phyloP scores from a whole-genome alignment of 805 yeast species.

The Sugiyamaella lignohabitans region DNA sequence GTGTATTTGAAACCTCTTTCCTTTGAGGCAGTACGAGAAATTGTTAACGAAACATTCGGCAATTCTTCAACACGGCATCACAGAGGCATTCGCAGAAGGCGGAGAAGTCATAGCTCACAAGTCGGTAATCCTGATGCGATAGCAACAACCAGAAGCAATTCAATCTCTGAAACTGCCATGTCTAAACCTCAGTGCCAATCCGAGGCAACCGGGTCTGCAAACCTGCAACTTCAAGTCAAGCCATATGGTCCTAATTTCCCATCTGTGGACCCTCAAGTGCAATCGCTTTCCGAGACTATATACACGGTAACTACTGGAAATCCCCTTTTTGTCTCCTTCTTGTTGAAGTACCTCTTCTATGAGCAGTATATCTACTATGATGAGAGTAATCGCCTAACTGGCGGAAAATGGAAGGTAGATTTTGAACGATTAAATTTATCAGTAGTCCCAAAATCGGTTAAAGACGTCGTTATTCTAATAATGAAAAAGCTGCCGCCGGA shows the following conservation, averaged over 20 bases:
- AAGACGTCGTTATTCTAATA: slow-evolving; percentile 19
- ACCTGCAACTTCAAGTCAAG: too few relatives aligned
- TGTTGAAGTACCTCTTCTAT: slow-evolving; percentile 18
- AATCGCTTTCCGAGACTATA: slow-evolving; percentile 20
- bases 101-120: slow-evolving; percentile 5
- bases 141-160: neutral
- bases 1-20: slow-evolving; percentile 17
- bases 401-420: slow-evolving; percentile 22
- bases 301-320: slow-evolving; percentile 24
- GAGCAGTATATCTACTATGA: slow-evolving; percentile 17
- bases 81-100: neutral
- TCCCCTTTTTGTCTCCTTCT: slow-evolving; percentile 16
- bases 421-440: slow-evolving; percentile 13
- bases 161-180: neutral
- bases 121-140: neutral
- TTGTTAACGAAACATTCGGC: slow-evolving; percentile 20
- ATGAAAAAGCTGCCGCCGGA: slow-evolving; percentile 21
- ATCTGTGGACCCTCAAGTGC: slow-evolving; percentile 13
- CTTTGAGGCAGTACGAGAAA: slow-evolving; percentile 18
- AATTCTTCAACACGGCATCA: slow-evolving; percentile 1
- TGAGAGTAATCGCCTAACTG: slow-evolving; percentile 10
- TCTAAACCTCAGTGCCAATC: too few relatives aligned
- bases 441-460: slow-evolving; percentile 12
- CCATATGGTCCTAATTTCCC: neutral
- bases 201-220: neutral